These are phyloP conservation scores for Chrysanthemum makinoi DNA, from an alignment of 129 eudicot species.

Conservation along the genomic window DNA sequence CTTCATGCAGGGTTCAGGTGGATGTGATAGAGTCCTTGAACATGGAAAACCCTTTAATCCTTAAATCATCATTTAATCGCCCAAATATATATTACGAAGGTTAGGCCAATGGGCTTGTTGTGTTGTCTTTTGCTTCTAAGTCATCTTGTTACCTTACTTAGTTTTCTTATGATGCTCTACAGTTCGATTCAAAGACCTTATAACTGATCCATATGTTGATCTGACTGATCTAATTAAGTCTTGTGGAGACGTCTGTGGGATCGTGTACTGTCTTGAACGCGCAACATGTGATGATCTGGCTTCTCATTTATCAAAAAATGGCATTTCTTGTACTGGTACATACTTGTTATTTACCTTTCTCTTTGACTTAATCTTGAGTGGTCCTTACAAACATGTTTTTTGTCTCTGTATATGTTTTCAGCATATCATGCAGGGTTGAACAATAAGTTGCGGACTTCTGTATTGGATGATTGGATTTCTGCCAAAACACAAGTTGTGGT, in stretches of 20 bases:
- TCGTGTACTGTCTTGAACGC: slow-evolving; percentile 93
- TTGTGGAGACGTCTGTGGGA: slow-evolving; percentile 80
- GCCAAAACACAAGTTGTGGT: slow-evolving; percentile 86
- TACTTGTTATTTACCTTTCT: background rate
- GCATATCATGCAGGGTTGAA: slow-evolving; percentile 98
- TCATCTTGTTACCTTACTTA: background rate
- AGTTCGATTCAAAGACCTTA: slow-evolving; percentile 90
- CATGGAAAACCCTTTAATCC: slow-evolving; percentile 69
- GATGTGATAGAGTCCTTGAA: slow-evolving; percentile 86
- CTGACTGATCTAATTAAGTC: slow-evolving; percentile 67
- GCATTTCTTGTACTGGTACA: slow-evolving; percentile 84
- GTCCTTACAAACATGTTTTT: slow-evolving; percentile 17
- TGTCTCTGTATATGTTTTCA: slow-evolving; percentile 31
- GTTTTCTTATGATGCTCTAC: slow-evolving; percentile 26
- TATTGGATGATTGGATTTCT: slow-evolving; percentile 92
- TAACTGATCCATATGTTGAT: slow-evolving; percentile 77
- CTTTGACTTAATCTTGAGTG: slow-evolving; percentile 19
- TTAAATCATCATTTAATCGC: slow-evolving; percentile 92
- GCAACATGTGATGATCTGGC: slow-evolving; percentile 86
- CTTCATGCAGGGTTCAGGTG: slow-evolving; percentile 69
- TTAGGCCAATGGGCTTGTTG: slow-evolving; percentile 28
- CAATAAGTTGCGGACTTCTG: slow-evolving; percentile 78
- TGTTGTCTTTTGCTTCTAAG: slow-evolving; percentile 5
- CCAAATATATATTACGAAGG: slow-evolving; percentile 95
- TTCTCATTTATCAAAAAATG: slow-evolving; percentile 55